Evolutionary conservation across 345 rosid genomes (phyloP), one percentile per base, ranked within the genome.

Genomic region (Camelina sativa): DNA sequence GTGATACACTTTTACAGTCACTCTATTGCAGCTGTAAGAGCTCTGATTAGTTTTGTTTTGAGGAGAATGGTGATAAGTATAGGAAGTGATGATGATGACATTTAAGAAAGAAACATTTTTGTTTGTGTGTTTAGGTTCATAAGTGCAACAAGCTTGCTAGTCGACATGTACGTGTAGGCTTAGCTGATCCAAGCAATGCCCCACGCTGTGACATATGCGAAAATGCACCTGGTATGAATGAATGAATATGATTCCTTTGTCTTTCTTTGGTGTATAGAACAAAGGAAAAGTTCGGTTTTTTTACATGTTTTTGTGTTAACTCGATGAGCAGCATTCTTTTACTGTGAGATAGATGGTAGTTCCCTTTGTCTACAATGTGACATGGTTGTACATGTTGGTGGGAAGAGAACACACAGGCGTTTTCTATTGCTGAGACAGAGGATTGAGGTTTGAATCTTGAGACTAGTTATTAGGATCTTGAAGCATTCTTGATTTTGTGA

Each of bases 351-450:
- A 75, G 94, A 89, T 65, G 96, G 96, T 72, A 89, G 80, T 76
- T 91, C 92, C 16, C 92, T 89, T 67, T 93, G 94, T 79, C 80
- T 93, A 78, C 89, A 89, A 73, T 89, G 98, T 62, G 97, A 93
- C 62, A 86, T 86, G 91, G 79, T 81, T 62, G 96, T 91, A 53
- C 98, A 88, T 83, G 89, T 86, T 68, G 97, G 97, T 13, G 93
- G 89, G 62, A 91, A 89, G 81, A 83, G 92, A 82, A 88, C 83
- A 2, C 96, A 91, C 61, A 78, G 67, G 57, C 85, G 98, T 64
- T 86, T 78, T 79, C 91, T 89, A 43, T 64, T 91, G 22, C 63
- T 89, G 28, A 87, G 96, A 80, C 97, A 93, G 84, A 85, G 89
- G 74, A 85, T 87, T 7, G 86, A 87, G 96, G 96, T 91, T 72